Evolutionary conservation across 2,329 filamentous ascomycete genomes (phyloP), one percentile per base, ranked within the genome.

Genomic region (Talaromyces sp.): DNA sequence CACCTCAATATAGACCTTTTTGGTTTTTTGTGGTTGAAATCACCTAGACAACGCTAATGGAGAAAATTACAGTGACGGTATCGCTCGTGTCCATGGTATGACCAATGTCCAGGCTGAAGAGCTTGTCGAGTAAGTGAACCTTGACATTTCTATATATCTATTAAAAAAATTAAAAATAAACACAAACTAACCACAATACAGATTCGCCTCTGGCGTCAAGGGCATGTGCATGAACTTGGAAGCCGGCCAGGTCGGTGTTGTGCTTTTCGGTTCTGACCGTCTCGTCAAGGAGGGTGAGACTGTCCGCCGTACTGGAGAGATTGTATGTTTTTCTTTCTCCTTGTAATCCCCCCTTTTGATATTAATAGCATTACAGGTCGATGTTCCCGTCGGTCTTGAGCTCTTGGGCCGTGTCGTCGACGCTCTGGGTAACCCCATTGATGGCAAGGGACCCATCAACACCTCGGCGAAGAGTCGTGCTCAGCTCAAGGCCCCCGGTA

Each of bases 171-270:
- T 10, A 15, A 1, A 36, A 36, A 36, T 15, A 4, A 36, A 15
- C 13, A 36, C 13, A 36, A 36, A 27, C 52, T 68, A 73, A 65
- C 63, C 62, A 62, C 17, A 64, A 63, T 70, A 55, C 13, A 97
- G 93, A 86, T 99, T 99, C 85, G 92, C 95, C 76, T 99, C 95
- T 70, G 95, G 95, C 81, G 95, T 98, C 83, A 98, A 98, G 89
- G 95, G 95, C 82, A 99, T 99, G 95, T 98, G 93, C 91, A 98
- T 99, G 93, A 99, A 99, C 91, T 89, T 99, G 83, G 95, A 99
- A 85, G 95, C 95, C 82, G 95, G 95, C 81, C 95, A 98, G 84
- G 95, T 99, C 84, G 95, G 95, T 96, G 93, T 99, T 77, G 95
- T 99, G 88, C 88, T 99, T 78, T 99, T 99, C 88, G 95, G 95